Base-by-base conservation (phyloP, 1,139 yeast genomes). In the Suhomyces taliae region DNA sequence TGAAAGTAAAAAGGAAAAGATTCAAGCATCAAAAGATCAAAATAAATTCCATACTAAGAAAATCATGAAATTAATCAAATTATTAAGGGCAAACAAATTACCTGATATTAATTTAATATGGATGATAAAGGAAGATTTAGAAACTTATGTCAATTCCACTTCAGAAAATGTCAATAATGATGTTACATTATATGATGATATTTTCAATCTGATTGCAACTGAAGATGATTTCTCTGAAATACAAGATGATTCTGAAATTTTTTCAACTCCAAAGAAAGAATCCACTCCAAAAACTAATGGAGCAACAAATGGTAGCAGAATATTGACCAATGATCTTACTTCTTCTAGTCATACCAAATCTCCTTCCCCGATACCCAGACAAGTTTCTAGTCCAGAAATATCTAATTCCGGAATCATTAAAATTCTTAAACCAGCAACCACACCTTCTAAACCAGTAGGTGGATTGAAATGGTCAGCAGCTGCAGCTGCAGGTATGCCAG, bases 401-500 rank as follows among this genome's bases (percentile, higher is more conserved):
- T 48, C 54, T 2, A 54, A 51, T 36, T 52, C 57, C 7, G 59
- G 54, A 7, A 54, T 51, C 51, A 74, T 67, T 36, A 73, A 80
- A 47, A 79, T 82, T 1, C 67, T 84, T 47, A 83, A 82, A 61
- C 90, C 90, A 3, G 89, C 90, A 1, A 74, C 83, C 0, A 76
- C 85, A 7, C 90, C 90, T 9, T 70, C 81, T 9, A 81, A 80
- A 52, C 87, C 88, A 1, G 77, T 78, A 4, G 82, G 84, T 12
- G 86, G 81, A 48, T 68, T 84, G 53, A 83, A 84, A 56, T 85
- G 91, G 80, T 79, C 93, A 0, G 78, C 85, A 0, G 85, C 88
- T 1, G 87, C 86, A 2, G 83, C 84, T 6, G 81, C 81, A 31
- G 67, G 59, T 14, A 44, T 56, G 33, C 50, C 55, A 8, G 51